Base-by-base conservation (phyloP, 805 yeast species). In the Kazachstania taianensis region DNA sequence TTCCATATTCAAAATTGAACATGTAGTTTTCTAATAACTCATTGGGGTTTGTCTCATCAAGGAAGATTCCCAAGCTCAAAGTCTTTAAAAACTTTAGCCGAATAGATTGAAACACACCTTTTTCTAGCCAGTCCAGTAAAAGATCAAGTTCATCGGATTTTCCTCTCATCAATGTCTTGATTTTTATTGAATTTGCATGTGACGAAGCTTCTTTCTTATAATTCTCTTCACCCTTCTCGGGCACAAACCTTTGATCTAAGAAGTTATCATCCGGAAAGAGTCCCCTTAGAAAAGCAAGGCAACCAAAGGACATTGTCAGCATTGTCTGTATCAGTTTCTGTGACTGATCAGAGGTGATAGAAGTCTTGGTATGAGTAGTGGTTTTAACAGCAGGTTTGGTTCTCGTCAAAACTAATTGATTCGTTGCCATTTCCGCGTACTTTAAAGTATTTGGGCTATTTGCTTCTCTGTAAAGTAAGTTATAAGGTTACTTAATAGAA, bases 211-310 rank as follows among this genome's bases (percentile, higher is more conserved):
- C 37, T 29, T 57, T 57, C 30, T 49, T 48, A 27, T 55, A 56
- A 30, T 45, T 48, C 17, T 43, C 43, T 19, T 53, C 57, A 23
- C 52, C 52, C 31, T 59, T 59, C 15, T 53, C 57, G 1, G 68
- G 67, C 4, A 62, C 61, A 49, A 69, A 69, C 25, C 61, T 49
- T 38, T 65, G 68, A 43, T 74, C 78, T 19, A 59, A 59, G 48
- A 71, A 76, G 45, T 61, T 64, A 9, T 65, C 70, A 41, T 75
- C 79, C 6, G 72, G 71, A 41, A 76, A 75, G 15, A 76, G 53
- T 1, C 77, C 75, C 39, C 81, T 59, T 12, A 75, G 52, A 44
- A 65, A 76, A 2, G 77, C 67, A 19, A 76, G 56, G 45, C 80
- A 73, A 2, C 80, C 76, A 43, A 75, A 60, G 0, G 78, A 65